A percentile compares a stretch with the other conserved stretches of the same genome.
Evolutionary conservation across 495 filamentous ascomycete species (phyloP).

Genomic region (Daldinia loculata): DNA sequence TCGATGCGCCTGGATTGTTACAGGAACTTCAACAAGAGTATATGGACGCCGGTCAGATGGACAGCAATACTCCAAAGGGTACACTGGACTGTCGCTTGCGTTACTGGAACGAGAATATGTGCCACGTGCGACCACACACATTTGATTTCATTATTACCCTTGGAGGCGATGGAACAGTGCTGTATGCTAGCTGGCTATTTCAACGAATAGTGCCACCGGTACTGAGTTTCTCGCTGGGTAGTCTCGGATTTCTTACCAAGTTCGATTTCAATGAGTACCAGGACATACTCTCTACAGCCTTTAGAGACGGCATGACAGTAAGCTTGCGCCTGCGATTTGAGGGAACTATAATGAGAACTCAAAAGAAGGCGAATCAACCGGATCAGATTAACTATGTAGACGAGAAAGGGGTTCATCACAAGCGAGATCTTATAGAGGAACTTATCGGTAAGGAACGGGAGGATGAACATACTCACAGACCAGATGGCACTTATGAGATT

Average conservation of each 20-base stretch:
- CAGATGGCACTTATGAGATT: slow-evolving; percentile 84
- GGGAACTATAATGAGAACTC: slow-evolving; percentile 91
- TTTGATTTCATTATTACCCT: slow-evolving; percentile 96
- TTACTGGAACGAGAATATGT: slow-evolving; percentile 86
- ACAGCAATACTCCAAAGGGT: slow-evolving; percentile 55
- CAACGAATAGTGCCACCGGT: slow-evolving; percentile 96
- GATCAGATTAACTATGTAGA: slow-evolving; percentile 43
- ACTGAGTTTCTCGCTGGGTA: slow-evolving; percentile 88
- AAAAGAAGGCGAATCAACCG: slow-evolving; percentile 49
- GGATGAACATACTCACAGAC: slow-evolving; percentile 80
- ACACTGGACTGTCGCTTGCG: slow-evolving; percentile 67
- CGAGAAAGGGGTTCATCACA: slow-evolving; percentile 37
- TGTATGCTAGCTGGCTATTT: slow-evolving; percentile 96
- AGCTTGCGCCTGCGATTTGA: slow-evolving; percentile 89
- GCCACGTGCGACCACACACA: slow-evolving; percentile 76
- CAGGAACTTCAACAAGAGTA: slow-evolving; percentile 49
- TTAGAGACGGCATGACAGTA: slow-evolving; percentile 87
- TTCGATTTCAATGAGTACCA: slow-evolving; percentile 85
- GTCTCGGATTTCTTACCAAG: slow-evolving; percentile 93
- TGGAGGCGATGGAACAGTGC: slow-evolving; percentile 95
- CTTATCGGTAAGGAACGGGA: slow-evolving; percentile 84
- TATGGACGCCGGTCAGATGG: slow-evolving; percentile 34
- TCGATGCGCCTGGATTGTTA: slow-evolving; percentile 73
- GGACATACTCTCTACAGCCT: slow-evolving; percentile 73
- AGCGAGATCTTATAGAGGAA: slow-evolving; percentile 85